Evolutionary conservation across 2,329 filamentous ascomycete genomes (phyloP).

Genomic region (Teratosphaeria nubilosa): DNA sequence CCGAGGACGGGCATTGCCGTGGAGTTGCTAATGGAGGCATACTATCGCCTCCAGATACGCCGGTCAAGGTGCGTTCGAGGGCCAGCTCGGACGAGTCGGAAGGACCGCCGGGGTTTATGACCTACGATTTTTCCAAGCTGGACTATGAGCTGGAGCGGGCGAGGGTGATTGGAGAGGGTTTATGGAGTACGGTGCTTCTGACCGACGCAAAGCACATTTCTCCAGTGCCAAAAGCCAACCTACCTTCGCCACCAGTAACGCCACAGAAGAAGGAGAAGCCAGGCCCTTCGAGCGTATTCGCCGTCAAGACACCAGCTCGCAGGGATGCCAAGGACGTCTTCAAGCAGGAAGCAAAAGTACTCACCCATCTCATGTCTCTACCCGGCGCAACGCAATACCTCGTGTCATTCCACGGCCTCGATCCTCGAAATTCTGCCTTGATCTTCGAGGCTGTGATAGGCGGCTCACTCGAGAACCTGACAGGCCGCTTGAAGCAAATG

Average conservation of each 20-base stretch:
- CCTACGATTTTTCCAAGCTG: slow-evolving; percentile 13
- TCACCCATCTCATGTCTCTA: slow-evolving; percentile 21
- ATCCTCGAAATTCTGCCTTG: slow-evolving; percentile 19
- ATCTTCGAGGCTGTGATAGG: slow-evolving; percentile 25
- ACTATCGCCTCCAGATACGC: slow-evolving; percentile 2
- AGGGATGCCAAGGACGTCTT: slow-evolving; percentile 25
- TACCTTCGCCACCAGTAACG: slow-evolving; percentile 9
- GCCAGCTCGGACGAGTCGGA: neutral
- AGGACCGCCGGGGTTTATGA: neutral
- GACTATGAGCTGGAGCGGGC: slow-evolving; percentile 25
- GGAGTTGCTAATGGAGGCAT: neutral
- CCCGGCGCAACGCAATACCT: slow-evolving; percentile 15
- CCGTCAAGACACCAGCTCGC: slow-evolving; percentile 25
- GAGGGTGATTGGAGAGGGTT: slow-evolving; percentile 23
- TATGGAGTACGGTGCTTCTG: slow-evolving; percentile 28
- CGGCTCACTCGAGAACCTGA: slow-evolving; percentile 22
- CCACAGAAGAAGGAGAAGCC: slow-evolving; percentile 3
- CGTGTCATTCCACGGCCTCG: slow-evolving; percentile 26
- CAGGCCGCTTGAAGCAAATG: slow-evolving; percentile 19
- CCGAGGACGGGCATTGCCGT: neutral
- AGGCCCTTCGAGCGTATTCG: slow-evolving; percentile 13
- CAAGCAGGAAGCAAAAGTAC: slow-evolving; percentile 23
- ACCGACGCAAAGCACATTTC: slow-evolving; percentile 15
- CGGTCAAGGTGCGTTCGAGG: neutral
- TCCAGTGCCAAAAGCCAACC: neutral